A percentile compares a stretch with the other conserved stretches of the same genome.
Conservation (phyloP, 805 yeast genomes). For the Candida sithepensis region DNA sequence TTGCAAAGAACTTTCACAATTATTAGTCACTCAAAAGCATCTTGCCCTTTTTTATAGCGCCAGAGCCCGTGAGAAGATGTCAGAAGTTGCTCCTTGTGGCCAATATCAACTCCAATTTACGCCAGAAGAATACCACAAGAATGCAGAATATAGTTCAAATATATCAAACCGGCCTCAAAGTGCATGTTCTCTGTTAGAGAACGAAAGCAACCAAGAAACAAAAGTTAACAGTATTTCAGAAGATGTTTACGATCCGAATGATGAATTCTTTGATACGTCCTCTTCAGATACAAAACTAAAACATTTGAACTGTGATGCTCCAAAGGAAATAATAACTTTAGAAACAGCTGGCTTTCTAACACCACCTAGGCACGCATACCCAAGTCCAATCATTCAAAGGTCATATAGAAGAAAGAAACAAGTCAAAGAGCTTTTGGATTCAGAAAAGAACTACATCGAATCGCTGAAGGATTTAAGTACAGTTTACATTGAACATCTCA, state of each 20-base stretch:
- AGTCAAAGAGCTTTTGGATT: constrained; percentile 42
- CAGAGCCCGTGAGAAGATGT: background rate
- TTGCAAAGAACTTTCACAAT: background rate
- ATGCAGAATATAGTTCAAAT: background rate
- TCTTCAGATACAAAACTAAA: constrained; percentile 10
- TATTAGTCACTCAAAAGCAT: background rate
- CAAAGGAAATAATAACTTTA: constrained; percentile 7
- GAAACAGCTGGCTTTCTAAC: constrained; percentile 12
- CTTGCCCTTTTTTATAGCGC: background rate
- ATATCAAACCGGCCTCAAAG: background rate
- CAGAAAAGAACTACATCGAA: constrained; percentile 46
- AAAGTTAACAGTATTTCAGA: background rate
- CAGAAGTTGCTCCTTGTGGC: background rate
- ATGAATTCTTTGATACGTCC: constrained; percentile 11
- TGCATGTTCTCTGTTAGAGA: background rate
- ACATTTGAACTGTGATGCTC: background rate
- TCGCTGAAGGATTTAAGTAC: constrained; percentile 40
- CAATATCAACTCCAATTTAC: background rate
- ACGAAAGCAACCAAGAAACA: background rate
- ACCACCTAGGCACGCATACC: constrained; percentile 5
- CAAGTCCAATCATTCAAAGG: constrained; percentile 16
- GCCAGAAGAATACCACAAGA: background rate
- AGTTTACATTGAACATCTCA: constrained; percentile 40
- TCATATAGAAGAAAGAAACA: constrained; percentile 28
- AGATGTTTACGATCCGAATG: background rate